A percentile compares a stretch with the other conserved stretches of the same genome.
Evolutionary conservation across 768 basidiomycete genomes (phyloP).

Genomic region (Fistulinella prunicolor): DNA sequence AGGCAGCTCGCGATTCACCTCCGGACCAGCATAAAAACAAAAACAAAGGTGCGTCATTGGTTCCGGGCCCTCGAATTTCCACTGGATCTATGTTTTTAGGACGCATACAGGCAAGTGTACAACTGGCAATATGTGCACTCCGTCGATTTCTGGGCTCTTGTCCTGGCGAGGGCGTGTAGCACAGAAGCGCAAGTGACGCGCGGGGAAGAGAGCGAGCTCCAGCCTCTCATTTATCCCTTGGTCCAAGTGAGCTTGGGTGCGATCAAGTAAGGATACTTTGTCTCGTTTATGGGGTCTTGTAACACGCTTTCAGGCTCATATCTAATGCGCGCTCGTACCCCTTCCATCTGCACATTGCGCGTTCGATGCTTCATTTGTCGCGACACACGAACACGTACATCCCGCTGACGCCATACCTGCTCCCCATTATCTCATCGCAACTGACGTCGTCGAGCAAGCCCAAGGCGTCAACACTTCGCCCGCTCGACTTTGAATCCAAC

Average conservation of each 20-base stretch:
- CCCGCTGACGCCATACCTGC: constrained; percentile 81
- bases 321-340: constrained; percentile 91
- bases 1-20: constrained; percentile 92
- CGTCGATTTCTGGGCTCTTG: constrained; percentile 93
- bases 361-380: constrained; percentile 83
- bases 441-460: constrained; percentile 66
- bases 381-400: constrained; percentile 83
- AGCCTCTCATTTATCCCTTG: constrained; percentile 90
- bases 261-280: constrained; percentile 65
- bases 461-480: constrained; percentile 82
- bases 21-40: constrained; percentile 85
- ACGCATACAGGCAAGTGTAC: constrained; percentile 91
- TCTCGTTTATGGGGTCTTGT: not conserved
- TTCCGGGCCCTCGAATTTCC: constrained; percentile 2
- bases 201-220: constrained; percentile 70
- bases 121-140: constrained; percentile 99
- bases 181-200: constrained; percentile 49
- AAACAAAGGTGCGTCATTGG: constrained; percentile 60
- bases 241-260: constrained; percentile 94
- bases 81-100: constrained; percentile 41
- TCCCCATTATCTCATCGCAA: constrained; percentile 79
- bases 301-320: constrained; percentile 60
- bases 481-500: constrained; percentile 83
- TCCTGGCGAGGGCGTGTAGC: constrained; percentile 80
- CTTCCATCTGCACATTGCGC: constrained; percentile 88